Evolutionary conservation across 2,329 filamentous ascomycete species (phyloP), one percentile per base, ranked within the genome.

Genomic region (Cladosporium colombiae): DNA sequence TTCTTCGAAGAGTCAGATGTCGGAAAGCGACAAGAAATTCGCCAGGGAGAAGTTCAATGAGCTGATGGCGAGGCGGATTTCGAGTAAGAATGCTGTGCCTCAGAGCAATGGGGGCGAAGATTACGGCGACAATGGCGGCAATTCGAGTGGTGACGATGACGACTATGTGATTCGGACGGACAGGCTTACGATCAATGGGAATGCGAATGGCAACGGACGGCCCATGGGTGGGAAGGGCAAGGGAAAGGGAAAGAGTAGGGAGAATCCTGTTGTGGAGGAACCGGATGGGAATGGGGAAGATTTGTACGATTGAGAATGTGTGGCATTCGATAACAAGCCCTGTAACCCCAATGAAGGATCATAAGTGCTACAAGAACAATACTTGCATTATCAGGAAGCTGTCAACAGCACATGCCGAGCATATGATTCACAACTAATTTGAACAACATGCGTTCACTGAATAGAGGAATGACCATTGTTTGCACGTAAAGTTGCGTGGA

Each of bases 131-230:
- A 56, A 52, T 23, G 50, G 27, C 29, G 62, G 52, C 8, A 59
- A 11, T 68, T 67, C 70, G 13, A 69, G 71, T 5, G 74, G 56
- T 7, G 60, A 73, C 31, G 74, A 79, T n/a, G 78, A 78, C 3
- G 80, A 81, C 35, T 80, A 78, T 69, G 74, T 81, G 1, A 76
- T 82, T 25, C 71, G 74, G 16, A 81, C 79, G 0, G 79, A 80
- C 62, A 74, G 67, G 44, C 61, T 78, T 59, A 66, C 68, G 16
- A 44, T 78, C 59, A 74, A 74, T 62, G 71, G 69, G 8, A 56
- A 35, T 21, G 62, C 29, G 11, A 66, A 59, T 35, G 66, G 64
- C 29, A 60, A 64, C 29, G 60, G 50, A 6, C 57, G 60, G 16
- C 66, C 60, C 55, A 46, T 58, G 52, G 50, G 61, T 21, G 68